Evolutionary conservation across 331 rosid species (phyloP), one percentile per base, ranked within the genome.

Genomic region (Acacia concinna): DNA sequence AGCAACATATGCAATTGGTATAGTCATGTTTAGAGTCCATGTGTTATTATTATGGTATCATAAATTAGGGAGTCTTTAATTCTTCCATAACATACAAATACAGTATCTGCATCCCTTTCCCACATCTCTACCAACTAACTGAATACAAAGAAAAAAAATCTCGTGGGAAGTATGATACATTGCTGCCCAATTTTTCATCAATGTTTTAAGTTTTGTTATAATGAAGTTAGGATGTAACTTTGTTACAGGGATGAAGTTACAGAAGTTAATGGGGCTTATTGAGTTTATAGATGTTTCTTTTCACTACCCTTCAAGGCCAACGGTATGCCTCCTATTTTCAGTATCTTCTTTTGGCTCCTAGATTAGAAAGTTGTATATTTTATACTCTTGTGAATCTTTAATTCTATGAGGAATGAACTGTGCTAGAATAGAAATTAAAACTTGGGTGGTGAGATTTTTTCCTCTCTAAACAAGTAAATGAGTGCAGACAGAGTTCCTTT

Each of bases 231-330:
- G 35, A 62, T 59, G 69, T 80, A 64, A 69, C 67, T 80, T 52
- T 82, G 73, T 79, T 70, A 10, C 97, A 95, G 99, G 98, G 73
- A 30, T 81, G 41, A 89, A 85, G 89, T 82, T 93, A 86, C 89
- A 83, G 85, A 88, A 73, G 52, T 80, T 88, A 77, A 81, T 18
- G 10, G 99, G 99, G 81, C 81, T 44, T 80, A 83, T 95, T 46
- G 93, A 91, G 79, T 95, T 93, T 78, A 81, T 75, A 52, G 84
- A 95, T 84, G 83, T 91, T 73, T 91, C 97, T 75, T 93, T 95
- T 87, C 78, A 83, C 86, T 95, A 93, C 86, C 74, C 98, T 79
- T 87, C 98, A 71, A 89, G 99, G 86, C 89, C 96, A 81, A 86
- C 80, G 87, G 97, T 93, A 88, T 51, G 77, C 82, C 83, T 79